These are phyloP conservation scores for Petrea volubilis DNA, from an alignment of 257 asterid species.

Conservation along the genomic window DNA sequence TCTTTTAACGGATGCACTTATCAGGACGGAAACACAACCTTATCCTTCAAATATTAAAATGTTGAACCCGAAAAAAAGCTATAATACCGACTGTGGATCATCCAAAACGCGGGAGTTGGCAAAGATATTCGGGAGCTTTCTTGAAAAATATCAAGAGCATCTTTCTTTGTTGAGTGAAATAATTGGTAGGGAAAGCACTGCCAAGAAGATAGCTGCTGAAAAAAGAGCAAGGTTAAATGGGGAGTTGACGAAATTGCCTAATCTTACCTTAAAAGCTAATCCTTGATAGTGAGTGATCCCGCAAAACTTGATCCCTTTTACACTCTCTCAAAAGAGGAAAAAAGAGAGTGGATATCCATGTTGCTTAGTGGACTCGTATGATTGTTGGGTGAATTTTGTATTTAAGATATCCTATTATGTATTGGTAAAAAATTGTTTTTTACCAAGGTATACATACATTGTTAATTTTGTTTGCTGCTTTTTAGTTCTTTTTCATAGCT, in stretches of 20 bases:
- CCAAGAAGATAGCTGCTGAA: constrained; percentile 16
- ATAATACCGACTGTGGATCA: neutral
- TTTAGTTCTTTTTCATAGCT: neutral
- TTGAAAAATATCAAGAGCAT: constrained; percentile 29
- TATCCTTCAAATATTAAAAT: neutral
- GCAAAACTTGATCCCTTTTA: constrained; percentile 32
- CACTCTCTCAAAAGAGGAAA: constrained; percentile 26
- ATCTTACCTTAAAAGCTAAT: constrained; percentile 24
- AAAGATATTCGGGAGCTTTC: constrained; percentile 22
- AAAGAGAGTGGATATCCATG: constrained; percentile 31
- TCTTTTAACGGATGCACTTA: neutral
- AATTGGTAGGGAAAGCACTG: constrained; percentile 18
- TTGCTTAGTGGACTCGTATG: constrained; percentile 27
- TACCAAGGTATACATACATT: neutral
- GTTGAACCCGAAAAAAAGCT: constrained; percentile 7
- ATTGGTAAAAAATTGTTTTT: neutral
- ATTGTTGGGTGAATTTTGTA: neutral
- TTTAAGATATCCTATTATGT: neutral
- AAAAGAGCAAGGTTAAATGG: constrained; percentile 24
- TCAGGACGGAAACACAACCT: neutral
- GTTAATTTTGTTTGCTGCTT: neutral
- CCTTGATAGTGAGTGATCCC: constrained; percentile 25
- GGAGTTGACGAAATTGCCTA: constrained; percentile 23
- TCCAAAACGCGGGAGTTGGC: constrained; percentile 22
- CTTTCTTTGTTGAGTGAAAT: constrained; percentile 22